Evolutionary conservation across 2,329 filamentous ascomycete genomes (phyloP).

Genomic region (Pleoardoris graminearum): DNA sequence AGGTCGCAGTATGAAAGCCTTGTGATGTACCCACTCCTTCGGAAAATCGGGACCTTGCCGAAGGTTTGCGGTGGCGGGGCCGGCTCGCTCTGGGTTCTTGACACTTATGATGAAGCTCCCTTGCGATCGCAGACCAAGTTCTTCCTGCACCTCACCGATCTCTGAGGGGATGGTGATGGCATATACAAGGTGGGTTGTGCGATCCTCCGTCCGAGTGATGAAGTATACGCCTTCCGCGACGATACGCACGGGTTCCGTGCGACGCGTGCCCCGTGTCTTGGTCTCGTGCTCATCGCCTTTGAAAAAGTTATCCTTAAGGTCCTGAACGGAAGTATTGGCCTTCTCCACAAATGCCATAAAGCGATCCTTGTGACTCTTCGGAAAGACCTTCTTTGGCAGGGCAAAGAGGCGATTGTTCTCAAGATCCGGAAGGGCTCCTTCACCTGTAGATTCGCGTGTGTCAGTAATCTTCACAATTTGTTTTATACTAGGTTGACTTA

Average conservation of each 20-base stretch:
- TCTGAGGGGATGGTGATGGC: conserved; percentile 73
- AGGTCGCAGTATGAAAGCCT: not conserved
- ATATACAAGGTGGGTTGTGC: conserved; percentile 78
- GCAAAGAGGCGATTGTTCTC: conserved; percentile 72
- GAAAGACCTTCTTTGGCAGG: conserved; percentile 83
- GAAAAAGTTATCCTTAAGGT: conserved; percentile 75
- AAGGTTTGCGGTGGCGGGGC: conserved; percentile 66
- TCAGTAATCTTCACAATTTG: not conserved
- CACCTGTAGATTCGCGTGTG: conserved; percentile 29
- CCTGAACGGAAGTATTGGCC: conserved; percentile 63
- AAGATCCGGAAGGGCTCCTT: conserved; percentile 60
- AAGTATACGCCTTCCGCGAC: conserved; percentile 87
- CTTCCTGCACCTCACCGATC: conserved; percentile 71
- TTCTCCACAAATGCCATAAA: conserved; percentile 88
- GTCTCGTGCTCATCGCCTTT: conserved; percentile 70
- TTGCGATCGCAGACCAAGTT: conserved; percentile 70
- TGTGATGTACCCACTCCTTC: conserved; percentile 58
- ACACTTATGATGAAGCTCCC: conserved; percentile 79
- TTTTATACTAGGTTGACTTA: not conserved
- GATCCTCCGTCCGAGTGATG: conserved; percentile 68
- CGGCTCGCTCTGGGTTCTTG: conserved; percentile 74
- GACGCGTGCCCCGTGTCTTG: conserved; percentile 71
- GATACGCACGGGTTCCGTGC: conserved; percentile 69
- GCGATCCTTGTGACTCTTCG: conserved; percentile 66
- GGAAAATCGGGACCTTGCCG: conserved; percentile 71